A percentile compares a stretch with the other conserved stretches of the same genome.
Conservation (phyloP, 257 asterid species). For the Nicotiana paniculata region DNA sequence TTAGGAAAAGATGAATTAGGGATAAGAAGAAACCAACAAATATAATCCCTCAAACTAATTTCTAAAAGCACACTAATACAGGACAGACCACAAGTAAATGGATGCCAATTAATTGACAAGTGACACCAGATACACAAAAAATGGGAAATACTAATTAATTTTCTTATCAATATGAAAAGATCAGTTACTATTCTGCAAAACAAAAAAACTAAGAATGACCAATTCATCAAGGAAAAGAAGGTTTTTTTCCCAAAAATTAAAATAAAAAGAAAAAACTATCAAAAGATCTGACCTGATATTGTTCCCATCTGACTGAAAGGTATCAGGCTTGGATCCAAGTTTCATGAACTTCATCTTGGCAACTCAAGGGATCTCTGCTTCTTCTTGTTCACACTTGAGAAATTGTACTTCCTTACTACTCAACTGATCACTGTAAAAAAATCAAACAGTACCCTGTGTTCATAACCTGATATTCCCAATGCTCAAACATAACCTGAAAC, state of each 20-base stretch:
- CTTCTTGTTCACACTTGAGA: conserved; percentile 10
- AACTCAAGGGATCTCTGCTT: conserved; percentile 33
- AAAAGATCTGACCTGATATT: conserved; percentile 62
- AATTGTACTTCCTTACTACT: conserved; percentile 28
- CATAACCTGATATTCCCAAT: conserved; percentile 37
- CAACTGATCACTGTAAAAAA: conserved; percentile 33
- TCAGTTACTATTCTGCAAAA: neutral
- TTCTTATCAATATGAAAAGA: neutral
- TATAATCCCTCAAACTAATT: neutral
- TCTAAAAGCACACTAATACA: neutral
- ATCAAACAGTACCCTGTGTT: conserved; percentile 19
- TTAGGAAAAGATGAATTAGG: neutral
- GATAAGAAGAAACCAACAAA: neutral
- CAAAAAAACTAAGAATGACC: neutral
- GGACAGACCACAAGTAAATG: no score
- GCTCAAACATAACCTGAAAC: conserved; percentile 35
- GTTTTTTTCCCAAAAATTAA: neutral
- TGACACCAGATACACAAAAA: neutral
- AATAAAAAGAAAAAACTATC: neutral
- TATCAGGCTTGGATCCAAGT: conserved; percentile 96
- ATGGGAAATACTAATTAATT: neutral
- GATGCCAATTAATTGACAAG: neutral
- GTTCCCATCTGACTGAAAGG: conserved; percentile 72
- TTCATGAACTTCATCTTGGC: conserved; percentile 95
- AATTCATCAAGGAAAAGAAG: neutral